A percentile compares a stretch with the other conserved stretches of the same genome.
Evolutionary conservation across 257 asterid genomes (phyloP).

Genomic region (Penstemon eatonii): DNA sequence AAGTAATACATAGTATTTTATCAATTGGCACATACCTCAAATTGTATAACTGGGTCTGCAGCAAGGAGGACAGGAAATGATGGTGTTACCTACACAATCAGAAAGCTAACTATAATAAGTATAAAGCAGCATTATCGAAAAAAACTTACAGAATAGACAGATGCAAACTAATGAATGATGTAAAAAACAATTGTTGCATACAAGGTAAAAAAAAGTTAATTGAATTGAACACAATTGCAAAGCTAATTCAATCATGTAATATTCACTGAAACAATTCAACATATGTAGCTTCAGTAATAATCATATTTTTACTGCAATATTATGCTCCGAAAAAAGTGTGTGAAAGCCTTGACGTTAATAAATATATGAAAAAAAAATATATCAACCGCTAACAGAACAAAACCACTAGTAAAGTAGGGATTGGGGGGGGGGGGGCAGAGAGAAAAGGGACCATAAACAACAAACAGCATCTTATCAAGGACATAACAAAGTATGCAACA

Average conservation of each 20-base stretch:
- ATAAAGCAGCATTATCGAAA: background rate
- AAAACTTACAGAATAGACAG: constrained; percentile 13
- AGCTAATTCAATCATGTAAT: constrained; percentile 4
- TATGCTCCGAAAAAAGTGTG: background rate
- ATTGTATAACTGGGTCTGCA: constrained; percentile 73
- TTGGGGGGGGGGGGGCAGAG: background rate
- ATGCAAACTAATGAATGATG: constrained; percentile 1
- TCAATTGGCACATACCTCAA: constrained; percentile 62
- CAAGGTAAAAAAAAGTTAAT: constrained; percentile 13
- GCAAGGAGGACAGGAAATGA: constrained; percentile 74
- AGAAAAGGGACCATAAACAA: constrained; percentile 9
- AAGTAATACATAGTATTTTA: constrained; percentile 15
- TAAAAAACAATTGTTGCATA: background rate
- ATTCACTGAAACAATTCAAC: constrained; percentile 9
- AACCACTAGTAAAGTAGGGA: background rate
- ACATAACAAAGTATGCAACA: background rate
- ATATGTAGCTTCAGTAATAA: background rate
- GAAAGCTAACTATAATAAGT: constrained; percentile 12
- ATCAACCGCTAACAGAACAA: background rate
- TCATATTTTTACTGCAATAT: background rate
- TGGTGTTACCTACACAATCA: constrained; percentile 76
- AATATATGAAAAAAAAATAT: background rate
- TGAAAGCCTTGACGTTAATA: background rate
- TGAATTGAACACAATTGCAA: background rate
- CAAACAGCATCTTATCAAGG: constrained; percentile 11